These are phyloP conservation scores for Polygonum maritimum DNA, from an alignment of 148 eudicot genomes.

Conservation along the genomic window DNA sequence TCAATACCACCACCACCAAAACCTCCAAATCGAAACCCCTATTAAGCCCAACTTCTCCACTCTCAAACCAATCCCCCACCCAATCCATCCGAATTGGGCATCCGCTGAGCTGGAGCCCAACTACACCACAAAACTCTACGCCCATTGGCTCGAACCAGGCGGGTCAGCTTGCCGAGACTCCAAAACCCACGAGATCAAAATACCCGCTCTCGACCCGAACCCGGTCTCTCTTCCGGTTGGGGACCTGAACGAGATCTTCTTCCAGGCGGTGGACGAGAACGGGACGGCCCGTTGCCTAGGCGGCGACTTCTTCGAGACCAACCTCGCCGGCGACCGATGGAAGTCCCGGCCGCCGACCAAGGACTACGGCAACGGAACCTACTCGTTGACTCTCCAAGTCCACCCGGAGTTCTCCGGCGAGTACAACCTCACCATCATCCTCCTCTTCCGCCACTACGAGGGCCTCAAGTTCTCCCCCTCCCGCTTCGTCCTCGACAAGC, in stretches of 20 bases:
- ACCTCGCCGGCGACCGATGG: slow-evolving; percentile 67
- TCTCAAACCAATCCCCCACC: background rate
- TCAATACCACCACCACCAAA: background rate
- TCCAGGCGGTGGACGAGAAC: slow-evolving; percentile 69
- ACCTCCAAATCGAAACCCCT: background rate
- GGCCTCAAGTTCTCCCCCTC: slow-evolving; percentile 61
- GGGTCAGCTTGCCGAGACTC: slow-evolving; percentile 56
- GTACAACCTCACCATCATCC: slow-evolving; percentile 57
- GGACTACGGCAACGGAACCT: slow-evolving; percentile 75
- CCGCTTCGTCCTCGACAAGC: slow-evolving; percentile 52
- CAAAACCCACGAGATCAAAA: slow-evolving; percentile 44
- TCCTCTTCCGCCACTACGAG: slow-evolving; percentile 65
- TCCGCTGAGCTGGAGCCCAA: slow-evolving; percentile 41
- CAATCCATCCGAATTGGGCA: slow-evolving; percentile 17
- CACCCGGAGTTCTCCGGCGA: slow-evolving; percentile 76
- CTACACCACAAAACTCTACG: slow-evolving; percentile 44
- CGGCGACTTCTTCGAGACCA: slow-evolving; percentile 85
- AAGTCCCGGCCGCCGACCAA: slow-evolving; percentile 68
- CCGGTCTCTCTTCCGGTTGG: slow-evolving; percentile 40
- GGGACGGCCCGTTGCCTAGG: slow-evolving; percentile 60
- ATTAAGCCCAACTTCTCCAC: background rate
- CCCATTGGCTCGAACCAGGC: slow-evolving; percentile 54
- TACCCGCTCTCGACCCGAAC: slow-evolving; percentile 41
- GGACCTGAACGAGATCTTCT: slow-evolving; percentile 52
- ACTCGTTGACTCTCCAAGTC: slow-evolving; percentile 63